These are phyloP conservation scores for Tetradesmus lagerheimii DNA, from an alignment of 139 green algal genomes.

Conservation along the genomic window DNA sequence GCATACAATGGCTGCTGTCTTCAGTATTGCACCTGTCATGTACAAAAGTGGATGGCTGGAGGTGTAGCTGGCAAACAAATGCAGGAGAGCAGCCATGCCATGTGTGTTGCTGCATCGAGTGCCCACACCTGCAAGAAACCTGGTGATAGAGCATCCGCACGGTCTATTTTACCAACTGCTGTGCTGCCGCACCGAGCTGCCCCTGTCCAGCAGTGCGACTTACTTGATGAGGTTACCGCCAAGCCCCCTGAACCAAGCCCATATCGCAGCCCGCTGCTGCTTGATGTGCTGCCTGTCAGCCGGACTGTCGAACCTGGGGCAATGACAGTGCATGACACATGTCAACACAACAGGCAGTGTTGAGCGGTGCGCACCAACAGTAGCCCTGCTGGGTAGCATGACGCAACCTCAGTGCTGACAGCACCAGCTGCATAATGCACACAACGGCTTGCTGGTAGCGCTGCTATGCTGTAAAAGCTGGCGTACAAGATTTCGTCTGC, in stretches of 20 bases:
- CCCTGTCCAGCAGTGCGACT: neutral
- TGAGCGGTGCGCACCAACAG: neutral
- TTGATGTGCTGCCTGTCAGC: slow-evolving; percentile 60
- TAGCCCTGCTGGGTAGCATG: neutral
- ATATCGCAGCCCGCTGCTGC: slow-evolving; percentile 49
- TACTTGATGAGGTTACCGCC: slow-evolving; percentile 49
- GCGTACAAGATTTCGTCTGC: neutral
- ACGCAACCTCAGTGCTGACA: neutral
- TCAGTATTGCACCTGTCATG: too few relatives aligned
- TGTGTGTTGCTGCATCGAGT: too few relatives aligned
- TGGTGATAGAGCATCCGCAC: too few relatives aligned
- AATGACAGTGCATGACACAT: neutral
- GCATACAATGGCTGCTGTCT: neutral
- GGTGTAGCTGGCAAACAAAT: too few relatives aligned
- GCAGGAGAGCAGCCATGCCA: too few relatives aligned
- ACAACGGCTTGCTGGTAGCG: neutral
- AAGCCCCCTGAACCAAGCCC: slow-evolving; percentile 41
- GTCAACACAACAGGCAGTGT: neutral
- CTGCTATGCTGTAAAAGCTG: neutral
- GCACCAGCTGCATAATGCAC: neutral
- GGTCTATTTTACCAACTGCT: neutral
- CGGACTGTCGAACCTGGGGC: slow-evolving; percentile 50
- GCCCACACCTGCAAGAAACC: too few relatives aligned
- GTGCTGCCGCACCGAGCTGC: neutral
- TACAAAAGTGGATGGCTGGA: too few relatives aligned